Evolutionary conservation across 176 grass and related monocot genomes (phyloP), one percentile per base, ranked within the genome.

Genomic region (Ensete ventricosum): DNA sequence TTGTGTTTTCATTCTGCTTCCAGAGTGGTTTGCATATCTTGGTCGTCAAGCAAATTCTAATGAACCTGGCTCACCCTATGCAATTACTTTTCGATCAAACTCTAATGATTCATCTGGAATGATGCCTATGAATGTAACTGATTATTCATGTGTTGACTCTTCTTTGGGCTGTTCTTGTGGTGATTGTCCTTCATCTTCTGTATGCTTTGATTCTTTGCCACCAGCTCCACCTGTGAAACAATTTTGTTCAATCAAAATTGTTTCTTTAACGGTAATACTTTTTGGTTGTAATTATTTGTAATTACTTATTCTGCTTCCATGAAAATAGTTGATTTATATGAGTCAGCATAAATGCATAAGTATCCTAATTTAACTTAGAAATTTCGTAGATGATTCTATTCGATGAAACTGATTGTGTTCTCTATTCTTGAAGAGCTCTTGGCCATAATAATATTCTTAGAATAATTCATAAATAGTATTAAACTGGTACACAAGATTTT

Each of bases 151-250:
- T 75, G 90, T 84, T 54, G 95, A 99, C 73, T 77, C 86, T 68
- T 94, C 95, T 85, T 80, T 99, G 66, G 95, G 90, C 49, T 99
- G 95, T 74, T 99, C 95, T 50, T 99, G 95, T 55, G 95, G 95
- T 23, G 95, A 99, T 80, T 99, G 95, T 76, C 95, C 90, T 72
- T 91, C 90, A 67, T 87, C 90, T 82, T 74, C 80, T 84, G 90
- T 78, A 77, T 99, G 95, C 74, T 65, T 48, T 67, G 87, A 78
- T 72, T 89, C 88, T 77, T 69, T 72, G 55, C 55, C 62, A 49
- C 73, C 82, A 72, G 57, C 85, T 82, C 52, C 67, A 51, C 83
- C 72, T 67, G 72, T 67, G 65, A 84, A 84, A 60, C 81, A 57
- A 71, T 85, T 83, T 26, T 99, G 95, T 73, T 84, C 82, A 60